phyloP scores from a whole-genome alignment of 352 stramenopile genomes.

The Aphanomyces cochlioides region DNA sequence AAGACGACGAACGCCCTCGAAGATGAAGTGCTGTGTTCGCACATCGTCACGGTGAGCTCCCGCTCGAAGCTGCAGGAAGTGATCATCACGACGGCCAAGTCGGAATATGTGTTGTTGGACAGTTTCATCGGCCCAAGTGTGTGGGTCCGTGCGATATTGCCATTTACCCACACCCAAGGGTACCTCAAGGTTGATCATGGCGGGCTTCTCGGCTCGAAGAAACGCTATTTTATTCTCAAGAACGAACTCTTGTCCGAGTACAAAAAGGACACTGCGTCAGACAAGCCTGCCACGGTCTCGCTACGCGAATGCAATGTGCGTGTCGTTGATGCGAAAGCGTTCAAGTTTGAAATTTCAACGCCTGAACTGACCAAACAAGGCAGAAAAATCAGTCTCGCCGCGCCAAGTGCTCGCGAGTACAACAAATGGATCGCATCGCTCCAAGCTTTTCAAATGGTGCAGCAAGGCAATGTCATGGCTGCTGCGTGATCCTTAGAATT shows the following conservation, averaged over 20 bases:
- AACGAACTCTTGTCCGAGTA: conserved; percentile 58
- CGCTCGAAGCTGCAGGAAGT: conserved; percentile 74
- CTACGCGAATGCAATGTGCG: conserved; percentile 64
- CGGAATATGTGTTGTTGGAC: conserved; percentile 76
- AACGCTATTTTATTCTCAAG: conserved; percentile 77
- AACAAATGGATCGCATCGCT: conserved; percentile 81
- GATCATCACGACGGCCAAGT: conserved; percentile 63
- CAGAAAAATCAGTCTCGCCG: conserved; percentile 78
- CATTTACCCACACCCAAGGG: conserved; percentile 81
- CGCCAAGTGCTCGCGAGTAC: conserved; percentile 68
- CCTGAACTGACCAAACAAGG: conserved; percentile 63
- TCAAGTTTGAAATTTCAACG: conserved; percentile 76
- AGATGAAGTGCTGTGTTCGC: conserved; percentile 83
- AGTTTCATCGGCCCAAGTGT: conserved; percentile 82
- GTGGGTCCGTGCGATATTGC: conserved; percentile 81
- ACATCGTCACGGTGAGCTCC: conserved; percentile 83
- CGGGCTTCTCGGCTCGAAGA: conserved; percentile 78
- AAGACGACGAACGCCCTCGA: conserved; percentile 86
- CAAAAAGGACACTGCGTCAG: conserved; percentile 73
- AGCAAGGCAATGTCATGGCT: conserved; percentile 19
- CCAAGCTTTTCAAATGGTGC: conserved; percentile 40
- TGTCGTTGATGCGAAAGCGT: conserved; percentile 52
- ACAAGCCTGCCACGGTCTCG: conserved; percentile 61
- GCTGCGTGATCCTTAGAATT: not conserved
- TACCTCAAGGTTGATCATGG: conserved; percentile 76